Conservation (phyloP, 2,329 filamentous ascomycete species). For the Claviceps quebecensis region DNA sequence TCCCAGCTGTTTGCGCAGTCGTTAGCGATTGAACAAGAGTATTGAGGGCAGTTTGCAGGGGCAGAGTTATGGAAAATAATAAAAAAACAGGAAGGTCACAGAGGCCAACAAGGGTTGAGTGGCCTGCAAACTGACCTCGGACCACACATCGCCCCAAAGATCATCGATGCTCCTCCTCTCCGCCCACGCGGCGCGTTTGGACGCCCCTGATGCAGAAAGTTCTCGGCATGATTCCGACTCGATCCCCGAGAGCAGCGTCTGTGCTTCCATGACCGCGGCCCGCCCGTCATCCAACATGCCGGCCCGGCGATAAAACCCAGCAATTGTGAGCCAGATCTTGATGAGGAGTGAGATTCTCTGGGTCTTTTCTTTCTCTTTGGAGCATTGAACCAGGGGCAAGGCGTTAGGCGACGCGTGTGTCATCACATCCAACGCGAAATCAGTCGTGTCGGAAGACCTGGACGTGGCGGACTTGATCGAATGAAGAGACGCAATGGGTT, state of each 20-base stretch:
- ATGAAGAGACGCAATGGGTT: conserved; percentile 30
- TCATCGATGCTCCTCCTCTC: conserved; percentile 70
- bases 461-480: conserved; percentile 30
- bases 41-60: neutral
- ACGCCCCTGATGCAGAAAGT: conserved; percentile 45
- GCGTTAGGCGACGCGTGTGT: conserved; percentile 31
- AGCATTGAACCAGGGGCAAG: conserved; percentile 39
- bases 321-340: conserved; percentile 81
- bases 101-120: neutral
- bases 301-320: conserved; percentile 74
- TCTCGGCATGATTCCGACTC: conserved; percentile 53
- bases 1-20: conserved; percentile 38
- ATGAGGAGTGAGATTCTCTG: conserved; percentile 45
- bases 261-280: conserved; percentile 69
- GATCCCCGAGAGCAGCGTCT: conserved; percentile 56
- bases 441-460: conserved; percentile 25
- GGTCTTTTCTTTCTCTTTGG: conserved; percentile 36
- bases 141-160: conserved; percentile 69
- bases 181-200: conserved; percentile 60
- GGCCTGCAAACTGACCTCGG: conserved; percentile 47
- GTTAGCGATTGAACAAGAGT: neutral
- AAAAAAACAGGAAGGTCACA: neutral
- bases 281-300: conserved; percentile 66
- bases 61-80: too few species aligned
- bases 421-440: conserved; percentile 24